Percentiles rank a stretch among this genome's conserved stretches.
These are phyloP conservation scores for Reticulascus tulasneorum DNA, from an alignment of 2,329 filamentous ascomycete species.

Conservation along the genomic window DNA sequence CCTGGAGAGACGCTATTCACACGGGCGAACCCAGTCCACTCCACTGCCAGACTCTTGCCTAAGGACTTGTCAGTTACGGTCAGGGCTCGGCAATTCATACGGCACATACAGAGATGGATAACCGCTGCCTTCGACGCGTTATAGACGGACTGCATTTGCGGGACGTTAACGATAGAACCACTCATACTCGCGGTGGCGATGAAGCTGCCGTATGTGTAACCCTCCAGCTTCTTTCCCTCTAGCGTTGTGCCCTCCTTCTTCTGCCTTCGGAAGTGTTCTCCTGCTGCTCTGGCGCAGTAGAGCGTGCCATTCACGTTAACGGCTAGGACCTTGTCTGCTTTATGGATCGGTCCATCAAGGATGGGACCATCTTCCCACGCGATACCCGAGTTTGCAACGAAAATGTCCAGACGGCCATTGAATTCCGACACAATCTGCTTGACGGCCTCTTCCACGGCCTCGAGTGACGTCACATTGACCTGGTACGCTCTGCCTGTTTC, in stretches of 20 bases:
- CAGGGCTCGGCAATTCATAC: no score
- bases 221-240: conserved; percentile 57
- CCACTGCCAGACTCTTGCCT: conserved; percentile 68
- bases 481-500: conserved; percentile 57
- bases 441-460: conserved; percentile 48
- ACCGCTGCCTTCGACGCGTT: conserved; percentile 68
- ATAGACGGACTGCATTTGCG: conserved; percentile 70
- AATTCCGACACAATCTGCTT: conserved; percentile 59
- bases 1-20: conserved; percentile 71
- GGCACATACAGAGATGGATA: conserved; percentile 49
- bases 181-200: conserved; percentile 77
- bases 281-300: conserved; percentile 71
- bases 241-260: conserved; percentile 62
- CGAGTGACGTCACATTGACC: conserved; percentile 54
- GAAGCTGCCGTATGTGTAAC: conserved; percentile 64
- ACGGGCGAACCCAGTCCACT: conserved; percentile 73
- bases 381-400: conserved; percentile 75
- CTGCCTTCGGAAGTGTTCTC: conserved; percentile 65
- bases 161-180: conserved; percentile 73
- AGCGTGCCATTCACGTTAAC: conserved; percentile 75
- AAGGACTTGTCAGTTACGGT: conserved; percentile 2
- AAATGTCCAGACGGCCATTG: conserved; percentile 70
- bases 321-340: conserved; percentile 63
- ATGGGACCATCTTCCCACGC: conserved; percentile 67
- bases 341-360: conserved; percentile 59